A percentile compares a stretch with the other conserved stretches of the same genome.
phyloP scores from a whole-genome alignment of 208 protist genomes.

The Trypanosoma platydactyli region DNA sequence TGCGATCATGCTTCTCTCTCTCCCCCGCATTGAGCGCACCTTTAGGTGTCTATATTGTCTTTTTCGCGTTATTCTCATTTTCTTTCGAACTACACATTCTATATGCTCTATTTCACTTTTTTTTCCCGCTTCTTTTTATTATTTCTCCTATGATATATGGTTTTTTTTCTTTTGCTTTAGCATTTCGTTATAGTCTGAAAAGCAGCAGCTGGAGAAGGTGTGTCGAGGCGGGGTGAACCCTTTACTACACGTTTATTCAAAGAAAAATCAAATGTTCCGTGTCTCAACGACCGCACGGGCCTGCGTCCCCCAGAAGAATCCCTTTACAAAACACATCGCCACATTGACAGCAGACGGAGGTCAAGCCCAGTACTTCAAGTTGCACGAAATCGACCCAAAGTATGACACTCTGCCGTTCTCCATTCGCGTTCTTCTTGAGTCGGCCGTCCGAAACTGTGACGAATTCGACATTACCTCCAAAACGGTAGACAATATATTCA shows the following conservation, averaged over 20 bases:
- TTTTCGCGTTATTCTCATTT: too few relatives aligned
- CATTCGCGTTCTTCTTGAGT: slow-evolving; percentile 96
- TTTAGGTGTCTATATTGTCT: too few relatives aligned
- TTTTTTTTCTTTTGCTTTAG: too few relatives aligned
- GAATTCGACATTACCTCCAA: slow-evolving; percentile 90
- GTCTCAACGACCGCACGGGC: slow-evolving; percentile 35
- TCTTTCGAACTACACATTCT: too few relatives aligned
- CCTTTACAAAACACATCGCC: slow-evolving; percentile 75
- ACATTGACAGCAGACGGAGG: slow-evolving; percentile 53
- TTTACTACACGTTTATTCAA: slow-evolving; percentile 1
- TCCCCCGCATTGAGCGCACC: too few relatives aligned
- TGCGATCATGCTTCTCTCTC: background rate
- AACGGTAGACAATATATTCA: slow-evolving; percentile 92
- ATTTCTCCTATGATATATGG: too few relatives aligned
- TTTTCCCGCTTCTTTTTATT: too few relatives aligned
- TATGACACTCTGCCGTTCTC: slow-evolving; percentile 93
- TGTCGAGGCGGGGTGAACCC: slow-evolving; percentile 4
- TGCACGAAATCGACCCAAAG: slow-evolving; percentile 80
- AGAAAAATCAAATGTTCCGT: slow-evolving; percentile 49
- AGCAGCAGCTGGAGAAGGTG: background rate
- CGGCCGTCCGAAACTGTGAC: slow-evolving; percentile 95
- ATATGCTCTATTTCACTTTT: too few relatives aligned
- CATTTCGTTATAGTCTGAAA: too few relatives aligned
- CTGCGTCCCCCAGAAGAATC: slow-evolving; percentile 50
- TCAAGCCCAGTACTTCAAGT: slow-evolving; percentile 76